phyloP scores from a whole-genome alignment of 257 asterid genomes.

The Solanum peruvianum region DNA sequence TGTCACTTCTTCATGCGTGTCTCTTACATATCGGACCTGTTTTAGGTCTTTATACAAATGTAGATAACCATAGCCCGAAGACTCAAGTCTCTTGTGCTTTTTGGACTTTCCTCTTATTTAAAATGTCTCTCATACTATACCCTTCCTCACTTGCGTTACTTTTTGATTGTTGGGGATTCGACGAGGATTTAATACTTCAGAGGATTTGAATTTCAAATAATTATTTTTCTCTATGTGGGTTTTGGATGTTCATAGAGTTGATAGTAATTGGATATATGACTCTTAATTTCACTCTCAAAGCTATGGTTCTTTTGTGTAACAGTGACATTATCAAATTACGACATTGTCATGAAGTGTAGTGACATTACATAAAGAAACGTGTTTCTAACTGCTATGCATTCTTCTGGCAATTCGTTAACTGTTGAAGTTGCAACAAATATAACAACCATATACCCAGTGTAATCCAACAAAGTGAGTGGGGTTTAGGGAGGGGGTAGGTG shows the following conservation, averaged over 20 bases:
- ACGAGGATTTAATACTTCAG: neutral
- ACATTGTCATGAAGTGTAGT: neutral
- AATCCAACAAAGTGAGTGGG: neutral
- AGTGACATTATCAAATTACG: neutral
- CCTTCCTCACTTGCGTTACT: neutral
- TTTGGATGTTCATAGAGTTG: neutral
- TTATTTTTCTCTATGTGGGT: neutral
- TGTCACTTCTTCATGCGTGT: neutral
- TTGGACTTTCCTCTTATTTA: neutral
- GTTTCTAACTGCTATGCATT: neutral
- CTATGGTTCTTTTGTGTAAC: neutral
- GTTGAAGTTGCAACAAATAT: neutral
- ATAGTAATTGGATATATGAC: neutral
- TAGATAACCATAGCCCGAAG: neutral
- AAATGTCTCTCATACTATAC: neutral
- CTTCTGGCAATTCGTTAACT: neutral
- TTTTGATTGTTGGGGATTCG: neutral
- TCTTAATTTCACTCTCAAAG: neutral
- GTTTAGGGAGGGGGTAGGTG: neutral
- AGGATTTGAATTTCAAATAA: neutral
- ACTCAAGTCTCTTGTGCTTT: neutral
- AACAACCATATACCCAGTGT: neutral
- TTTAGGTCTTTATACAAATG: neutral
- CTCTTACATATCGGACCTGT: neutral
- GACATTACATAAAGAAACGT: neutral